A percentile compares a stretch with the other conserved stretches of the same genome.
Evolutionary conservation across 2,329 filamentous ascomycete genomes (phyloP).

Genomic region (Trichoderma aggressivum): DNA sequence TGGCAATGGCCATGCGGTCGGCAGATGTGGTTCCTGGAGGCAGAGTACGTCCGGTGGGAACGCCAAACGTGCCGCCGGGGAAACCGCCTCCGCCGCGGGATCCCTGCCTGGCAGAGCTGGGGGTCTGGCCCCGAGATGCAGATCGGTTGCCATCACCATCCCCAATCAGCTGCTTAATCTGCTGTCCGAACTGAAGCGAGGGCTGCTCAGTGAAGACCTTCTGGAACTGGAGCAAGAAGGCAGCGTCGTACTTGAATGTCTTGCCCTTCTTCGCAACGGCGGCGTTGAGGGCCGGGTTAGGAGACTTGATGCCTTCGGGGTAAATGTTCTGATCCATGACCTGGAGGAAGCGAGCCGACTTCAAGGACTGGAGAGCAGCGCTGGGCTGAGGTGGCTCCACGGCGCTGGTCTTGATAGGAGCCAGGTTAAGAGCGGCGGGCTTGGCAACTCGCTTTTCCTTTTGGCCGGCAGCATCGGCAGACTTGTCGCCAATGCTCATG

Average conservation of each 20-base stretch:
- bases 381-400: constrained; percentile 91
- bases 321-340: constrained; percentile 78
- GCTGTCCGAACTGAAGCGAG: constrained; percentile 85
- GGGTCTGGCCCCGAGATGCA: constrained; percentile 55
- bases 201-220: constrained; percentile 95
- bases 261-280: constrained; percentile 75
- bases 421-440: constrained; percentile 83
- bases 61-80: constrained; percentile 70
- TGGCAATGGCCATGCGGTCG: constrained; percentile 68
- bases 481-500: constrained; percentile 47
- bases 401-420: constrained; percentile 74
- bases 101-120: constrained; percentile 47
- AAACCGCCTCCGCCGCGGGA: constrained; percentile 51
- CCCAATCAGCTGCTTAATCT: constrained; percentile 82
- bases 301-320: constrained; percentile 77
- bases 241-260: constrained; percentile 90
- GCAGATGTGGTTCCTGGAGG: constrained; percentile 75
- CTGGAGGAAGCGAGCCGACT: constrained; percentile 83
- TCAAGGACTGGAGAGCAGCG: constrained; percentile 87
- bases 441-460: constrained; percentile 68
- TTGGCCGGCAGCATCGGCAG: constrained; percentile 43
- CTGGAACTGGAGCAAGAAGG: constrained; percentile 95
- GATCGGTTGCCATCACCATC: constrained; percentile 66
- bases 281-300: constrained; percentile 85
- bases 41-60: constrained; percentile 52